phyloP scores from a whole-genome alignment of 768 basidiomycete species.

The Mycena galopus region DNA sequence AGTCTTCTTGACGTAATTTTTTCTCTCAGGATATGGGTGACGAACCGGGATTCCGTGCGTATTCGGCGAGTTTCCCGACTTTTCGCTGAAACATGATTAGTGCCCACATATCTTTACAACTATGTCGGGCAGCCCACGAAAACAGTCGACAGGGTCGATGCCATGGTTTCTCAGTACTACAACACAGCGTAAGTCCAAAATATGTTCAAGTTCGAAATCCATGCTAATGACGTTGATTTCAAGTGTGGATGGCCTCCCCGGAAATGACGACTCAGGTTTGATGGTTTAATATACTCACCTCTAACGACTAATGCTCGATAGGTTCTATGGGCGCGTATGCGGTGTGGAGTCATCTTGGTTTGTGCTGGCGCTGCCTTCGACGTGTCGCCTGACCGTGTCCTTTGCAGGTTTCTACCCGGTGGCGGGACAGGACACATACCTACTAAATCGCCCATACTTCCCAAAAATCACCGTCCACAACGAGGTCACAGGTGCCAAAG shows the following conservation, averaged over 20 bases:
- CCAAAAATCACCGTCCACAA: conserved; percentile 34
- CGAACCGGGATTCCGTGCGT: conserved; percentile 34
- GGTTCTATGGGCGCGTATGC: conserved; percentile 35
- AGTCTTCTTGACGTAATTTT: background rate
- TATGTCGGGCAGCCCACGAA: conserved; percentile 35
- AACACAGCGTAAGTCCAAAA: conserved; percentile 23
- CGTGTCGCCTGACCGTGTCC: background rate
- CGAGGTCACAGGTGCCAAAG: conserved; percentile 22
- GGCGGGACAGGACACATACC: conserved; percentile 34
- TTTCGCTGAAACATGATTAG: background rate
- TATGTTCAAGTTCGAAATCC: background rate
- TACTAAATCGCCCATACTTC: conserved; percentile 37
- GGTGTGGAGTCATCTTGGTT: conserved; percentile 36
- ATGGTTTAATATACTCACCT: too few species aligned
- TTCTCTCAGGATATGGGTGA: conserved; percentile 32
- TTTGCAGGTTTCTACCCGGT: conserved; percentile 34
- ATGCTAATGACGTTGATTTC: background rate
- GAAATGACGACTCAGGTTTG: conserved; percentile 33
- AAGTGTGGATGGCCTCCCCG: conserved; percentile 28
- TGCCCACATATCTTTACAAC: conserved; percentile 37
- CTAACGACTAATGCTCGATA: too few species aligned
- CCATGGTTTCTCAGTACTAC: conserved; percentile 14
- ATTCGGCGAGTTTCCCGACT: background rate
- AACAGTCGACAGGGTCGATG: conserved; percentile 34
- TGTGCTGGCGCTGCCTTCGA: background rate